Conservation (phyloP, 495 filamentous ascomycete genomes). For the Xylaria bambusicola region DNA sequence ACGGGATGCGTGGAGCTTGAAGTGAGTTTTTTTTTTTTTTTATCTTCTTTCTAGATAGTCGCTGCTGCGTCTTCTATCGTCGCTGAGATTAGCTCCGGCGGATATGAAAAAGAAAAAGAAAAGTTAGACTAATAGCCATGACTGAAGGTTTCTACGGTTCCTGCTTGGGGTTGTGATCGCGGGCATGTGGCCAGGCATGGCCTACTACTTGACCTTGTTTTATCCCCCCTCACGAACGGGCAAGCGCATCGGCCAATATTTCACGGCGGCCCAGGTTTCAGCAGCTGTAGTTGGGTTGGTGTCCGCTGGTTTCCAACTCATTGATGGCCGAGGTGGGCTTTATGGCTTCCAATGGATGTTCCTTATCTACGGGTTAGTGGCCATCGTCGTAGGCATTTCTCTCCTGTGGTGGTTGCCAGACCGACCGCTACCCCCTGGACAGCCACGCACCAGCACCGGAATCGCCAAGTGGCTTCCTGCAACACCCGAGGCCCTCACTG, state of each 20-base stretch:
- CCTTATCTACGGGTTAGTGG: conserved; percentile 79
- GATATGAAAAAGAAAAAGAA: no score
- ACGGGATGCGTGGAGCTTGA: conserved; percentile 80
- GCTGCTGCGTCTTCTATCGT: no score
- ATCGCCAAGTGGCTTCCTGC: conserved; percentile 61
- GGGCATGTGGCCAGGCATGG: conserved; percentile 95
- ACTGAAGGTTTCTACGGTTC: conserved; percentile 70
- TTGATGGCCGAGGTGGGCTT: conserved; percentile 76
- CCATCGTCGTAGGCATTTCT: conserved; percentile 65
- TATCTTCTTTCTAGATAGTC: no score
- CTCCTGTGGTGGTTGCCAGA: conserved; percentile 92
- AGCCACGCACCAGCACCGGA: conserved; percentile 44
- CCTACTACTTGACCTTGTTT: conserved; percentile 89
- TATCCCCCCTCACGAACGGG: conserved; percentile 85
- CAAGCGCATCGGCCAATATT: conserved; percentile 87
- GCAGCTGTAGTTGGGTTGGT: conserved; percentile 88
- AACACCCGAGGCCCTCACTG: conserved; percentile 69
- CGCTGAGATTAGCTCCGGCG: no score
- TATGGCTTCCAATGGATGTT: conserved; percentile 97
- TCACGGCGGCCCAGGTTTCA: conserved; percentile 85
- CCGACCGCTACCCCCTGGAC: conserved; percentile 70
- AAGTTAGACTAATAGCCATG: not conserved
- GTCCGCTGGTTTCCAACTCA: conserved; percentile 86
- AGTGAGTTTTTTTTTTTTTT: conserved; percentile 56
- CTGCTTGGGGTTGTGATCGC: conserved; percentile 85